These are phyloP conservation scores for Xylariomycetidae sp. DNA, from an alignment of 2,329 filamentous ascomycete genomes.

Conservation along the genomic window DNA sequence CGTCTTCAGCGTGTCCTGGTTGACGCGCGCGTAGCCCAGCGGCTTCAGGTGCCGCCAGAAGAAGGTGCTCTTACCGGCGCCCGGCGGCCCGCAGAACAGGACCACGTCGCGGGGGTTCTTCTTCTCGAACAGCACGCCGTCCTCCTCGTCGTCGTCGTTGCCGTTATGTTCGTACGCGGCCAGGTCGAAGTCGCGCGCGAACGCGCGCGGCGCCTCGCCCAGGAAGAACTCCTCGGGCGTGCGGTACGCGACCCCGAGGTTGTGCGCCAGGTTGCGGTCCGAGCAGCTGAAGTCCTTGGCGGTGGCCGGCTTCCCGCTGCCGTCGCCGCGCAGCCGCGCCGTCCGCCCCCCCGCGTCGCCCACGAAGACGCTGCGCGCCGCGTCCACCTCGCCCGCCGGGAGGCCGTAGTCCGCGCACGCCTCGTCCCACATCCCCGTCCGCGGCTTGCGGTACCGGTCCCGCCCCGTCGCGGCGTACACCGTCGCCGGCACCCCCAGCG, in stretches of 20 bases:
- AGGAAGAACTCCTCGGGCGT: conserved; percentile 94
- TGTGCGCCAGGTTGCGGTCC: conserved; percentile 75
- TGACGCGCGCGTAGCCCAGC: conserved; percentile 75
- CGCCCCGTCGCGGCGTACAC: conserved; percentile 82
- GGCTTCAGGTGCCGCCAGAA: conserved; percentile 74
- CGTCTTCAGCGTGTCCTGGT: conserved; percentile 83
- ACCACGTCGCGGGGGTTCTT: conserved; percentile 66
- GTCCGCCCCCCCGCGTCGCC: conserved; percentile 73
- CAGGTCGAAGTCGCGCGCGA: conserved; percentile 67
- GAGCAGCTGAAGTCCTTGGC: conserved; percentile 60
- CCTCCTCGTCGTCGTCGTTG: conserved; percentile 15
- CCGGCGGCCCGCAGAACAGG: conserved; percentile 82
- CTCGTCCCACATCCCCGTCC: conserved; percentile 79
- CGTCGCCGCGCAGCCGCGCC: conserved; percentile 40
- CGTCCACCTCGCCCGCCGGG: conserved; percentile 55
- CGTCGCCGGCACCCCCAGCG: conserved; percentile 68
- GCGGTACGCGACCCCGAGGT: conserved; percentile 71
- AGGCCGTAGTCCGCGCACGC: conserved; percentile 54
- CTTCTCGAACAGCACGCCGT: conserved; percentile 47
- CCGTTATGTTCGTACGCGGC: conserved; percentile 35
- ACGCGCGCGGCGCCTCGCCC: conserved; percentile 57
- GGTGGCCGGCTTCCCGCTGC: conserved; percentile 28
- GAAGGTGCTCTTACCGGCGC: conserved; percentile 87
- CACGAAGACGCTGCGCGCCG: conserved; percentile 71
- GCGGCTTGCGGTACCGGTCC: conserved; percentile 81